These are phyloP conservation scores for Sporodiniella umbellata DNA, from an alignment of 371 early-diverging fungal genomes.

Conservation along the genomic window DNA sequence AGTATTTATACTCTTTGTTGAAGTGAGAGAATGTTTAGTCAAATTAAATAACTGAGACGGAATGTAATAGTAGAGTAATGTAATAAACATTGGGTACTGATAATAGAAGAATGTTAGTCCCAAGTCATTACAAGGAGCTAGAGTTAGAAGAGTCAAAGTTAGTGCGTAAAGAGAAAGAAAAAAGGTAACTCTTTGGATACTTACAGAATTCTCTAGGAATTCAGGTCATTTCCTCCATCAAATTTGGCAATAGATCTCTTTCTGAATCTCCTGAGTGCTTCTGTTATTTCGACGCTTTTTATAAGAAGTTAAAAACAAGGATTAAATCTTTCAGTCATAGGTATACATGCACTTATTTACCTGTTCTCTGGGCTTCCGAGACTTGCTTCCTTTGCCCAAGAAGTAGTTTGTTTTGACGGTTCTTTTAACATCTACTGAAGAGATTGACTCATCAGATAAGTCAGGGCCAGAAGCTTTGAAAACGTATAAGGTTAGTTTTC, in stretches of 20 bases:
- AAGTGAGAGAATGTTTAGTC: too few species aligned
- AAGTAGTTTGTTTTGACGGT: constrained; percentile 9
- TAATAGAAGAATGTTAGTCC: too few species aligned
- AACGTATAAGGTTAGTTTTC: constrained; percentile 1
- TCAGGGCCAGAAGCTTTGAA: constrained; percentile 1
- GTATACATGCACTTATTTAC: constrained; percentile 5
- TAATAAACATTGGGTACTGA: too few species aligned
- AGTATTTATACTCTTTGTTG: too few species aligned
- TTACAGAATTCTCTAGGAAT: constrained; percentile 3
- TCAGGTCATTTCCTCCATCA: neutral
- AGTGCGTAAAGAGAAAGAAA: constrained; percentile 2
- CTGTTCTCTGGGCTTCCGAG: constrained; percentile 13
- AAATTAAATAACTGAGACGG: too few species aligned
- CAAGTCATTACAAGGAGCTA: too few species aligned
- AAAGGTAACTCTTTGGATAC: constrained; percentile 30
- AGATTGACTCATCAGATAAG: neutral
- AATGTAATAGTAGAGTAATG: too few species aligned
- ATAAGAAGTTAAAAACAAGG: constrained; percentile 1
- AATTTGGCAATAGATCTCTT: neutral
- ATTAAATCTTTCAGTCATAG: constrained; percentile 1
- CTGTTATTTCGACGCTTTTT: neutral
- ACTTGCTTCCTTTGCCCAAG: constrained; percentile 8
- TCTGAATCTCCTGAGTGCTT: neutral
- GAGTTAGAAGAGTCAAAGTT: constrained; percentile 2
- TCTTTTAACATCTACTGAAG: constrained; percentile 1